phyloP scores from a whole-genome alignment of 2,329 filamentous ascomycete species.

The Neofusicoccum laricinum region DNA sequence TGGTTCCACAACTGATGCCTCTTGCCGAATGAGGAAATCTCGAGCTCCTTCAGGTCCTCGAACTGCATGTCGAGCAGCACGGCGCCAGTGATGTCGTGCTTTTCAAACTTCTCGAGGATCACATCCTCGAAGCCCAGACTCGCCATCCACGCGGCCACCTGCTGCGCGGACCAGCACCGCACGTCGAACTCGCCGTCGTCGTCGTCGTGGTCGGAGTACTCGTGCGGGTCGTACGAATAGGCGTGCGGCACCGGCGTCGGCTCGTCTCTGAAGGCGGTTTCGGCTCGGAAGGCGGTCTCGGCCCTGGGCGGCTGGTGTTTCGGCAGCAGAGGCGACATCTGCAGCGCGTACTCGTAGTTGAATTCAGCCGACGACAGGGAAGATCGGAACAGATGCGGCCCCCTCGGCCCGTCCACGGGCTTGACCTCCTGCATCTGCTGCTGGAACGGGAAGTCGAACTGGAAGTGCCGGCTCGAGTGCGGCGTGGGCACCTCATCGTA shows the following conservation, averaged over 20 bases:
- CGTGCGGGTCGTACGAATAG: slow-evolving; percentile 1
- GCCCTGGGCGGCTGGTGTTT: slow-evolving; percentile 51
- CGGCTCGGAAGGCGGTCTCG: slow-evolving; percentile 39
- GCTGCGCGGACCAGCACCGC: slow-evolving; percentile 67
- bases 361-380: slow-evolving; percentile 60
- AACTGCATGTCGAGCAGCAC: slow-evolving; percentile 90
- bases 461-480: slow-evolving; percentile 59
- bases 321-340: slow-evolving; percentile 72
- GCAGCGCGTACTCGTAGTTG: slow-evolving; percentile 53
- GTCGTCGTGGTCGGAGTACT: slow-evolving; percentile 38
- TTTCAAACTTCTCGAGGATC: slow-evolving; percentile 78
- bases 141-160: slow-evolving; percentile 84
- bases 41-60: slow-evolving; percentile 78
- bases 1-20: slow-evolving; percentile 77
- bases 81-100: slow-evolving; percentile 87
- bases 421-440: slow-evolving; percentile 50
- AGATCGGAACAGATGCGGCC: slow-evolving; percentile 80
- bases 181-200: slow-evolving; percentile 61
- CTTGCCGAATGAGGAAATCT: slow-evolving; percentile 78
- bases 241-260: slow-evolving; percentile 8
- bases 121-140: slow-evolving; percentile 74
- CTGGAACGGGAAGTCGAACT: slow-evolving; percentile 58
- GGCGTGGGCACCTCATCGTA: slow-evolving; percentile 83
- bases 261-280: slow-evolving; percentile 8
- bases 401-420: slow-evolving; percentile 73